Percentiles rank a stretch among this genome's conserved stretches.
phyloP scores from a whole-genome alignment of 768 basidiomycete species.

The Naganishia onofrii region DNA sequence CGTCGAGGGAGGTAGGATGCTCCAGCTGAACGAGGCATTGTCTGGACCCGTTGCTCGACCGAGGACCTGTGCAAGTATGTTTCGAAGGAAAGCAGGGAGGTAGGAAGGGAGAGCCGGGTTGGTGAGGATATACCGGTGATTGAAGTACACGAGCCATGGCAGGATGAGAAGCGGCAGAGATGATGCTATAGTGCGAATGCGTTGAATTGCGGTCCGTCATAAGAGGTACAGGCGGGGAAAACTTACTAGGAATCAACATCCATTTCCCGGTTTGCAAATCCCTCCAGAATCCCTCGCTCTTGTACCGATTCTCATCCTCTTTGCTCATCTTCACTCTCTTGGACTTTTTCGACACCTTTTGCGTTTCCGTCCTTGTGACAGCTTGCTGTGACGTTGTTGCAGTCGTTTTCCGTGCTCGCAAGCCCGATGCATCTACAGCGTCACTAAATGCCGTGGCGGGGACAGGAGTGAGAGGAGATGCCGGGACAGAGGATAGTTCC shows the following conservation, averaged over 20 bases:
- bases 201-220: background rate
- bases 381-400: constrained; percentile 25
- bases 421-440: background rate
- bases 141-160: constrained; percentile 41
- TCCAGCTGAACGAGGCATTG: constrained; percentile 19
- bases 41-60: background rate
- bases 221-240: background rate
- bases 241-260: constrained; percentile 71
- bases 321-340: constrained; percentile 29
- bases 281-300: constrained; percentile 56
- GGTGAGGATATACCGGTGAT: constrained; percentile 36
- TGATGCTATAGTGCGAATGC: constrained; percentile 35
- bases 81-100: constrained; percentile 24
- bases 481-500: background rate
- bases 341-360: background rate
- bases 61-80: constrained; percentile 5
- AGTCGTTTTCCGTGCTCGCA: constrained; percentile 31
- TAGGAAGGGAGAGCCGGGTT: constrained; percentile 56
- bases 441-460: background rate
- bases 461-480: background rate
- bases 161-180: constrained; percentile 42
- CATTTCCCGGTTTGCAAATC: constrained; percentile 63
- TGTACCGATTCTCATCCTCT: constrained; percentile 39
- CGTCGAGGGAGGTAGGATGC: constrained; percentile 43
- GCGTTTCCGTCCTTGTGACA: background rate